Evolutionary conservation across 495 filamentous ascomycete genomes (phyloP), one percentile per base, ranked within the genome.

Genomic region (Aspergillus bridgeri): DNA sequence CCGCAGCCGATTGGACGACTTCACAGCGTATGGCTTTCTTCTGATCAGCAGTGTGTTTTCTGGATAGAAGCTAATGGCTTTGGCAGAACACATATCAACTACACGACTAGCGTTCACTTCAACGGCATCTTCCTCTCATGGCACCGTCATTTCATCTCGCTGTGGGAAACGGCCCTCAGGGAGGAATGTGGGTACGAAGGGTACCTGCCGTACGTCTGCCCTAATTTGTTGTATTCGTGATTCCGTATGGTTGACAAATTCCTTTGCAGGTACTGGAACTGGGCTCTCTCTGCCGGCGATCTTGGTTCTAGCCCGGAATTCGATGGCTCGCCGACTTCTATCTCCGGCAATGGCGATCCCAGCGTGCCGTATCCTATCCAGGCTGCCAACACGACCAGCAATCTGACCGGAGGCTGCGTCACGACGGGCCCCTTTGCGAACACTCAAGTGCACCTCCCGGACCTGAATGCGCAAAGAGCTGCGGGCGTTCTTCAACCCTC

Each of bases 171-270:
- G 23, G 48, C 48, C 7, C 22, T 50, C 21, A 22, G n/a, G 5
- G 48, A 50, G 17, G 48, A 50, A 25, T 50, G 48, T 11, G 48
- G 48, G 13, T 50, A 24, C 23, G 22, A 23, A 21, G 48, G 48
- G 11, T 2, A 21, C 5, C 22, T 13, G n/a, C 48, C 48, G 48
- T 50, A 27, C 6, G 48, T 50, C 22, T 47, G 1, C n/a, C 33
- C 17, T 13, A 15, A 4, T 13, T 38, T 29, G 27, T 29, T 29
- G 33, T 38, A 2, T 38, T 38, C 9, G 7, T 3, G 19, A 6
- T 1, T 47, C 21, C 22, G 21, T 23, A 18, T 47, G 18, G 9
- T 9, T 20, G 7, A 19, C 9, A 8, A 6, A 6, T 11, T 47
- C 44, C 21, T 6, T 18, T 20, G 21, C 44, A 19, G 44, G 7